Evolutionary conservation across 1,284 basidiomycete species (phyloP).

Genomic region (Pulveroboletus sp.): DNA sequence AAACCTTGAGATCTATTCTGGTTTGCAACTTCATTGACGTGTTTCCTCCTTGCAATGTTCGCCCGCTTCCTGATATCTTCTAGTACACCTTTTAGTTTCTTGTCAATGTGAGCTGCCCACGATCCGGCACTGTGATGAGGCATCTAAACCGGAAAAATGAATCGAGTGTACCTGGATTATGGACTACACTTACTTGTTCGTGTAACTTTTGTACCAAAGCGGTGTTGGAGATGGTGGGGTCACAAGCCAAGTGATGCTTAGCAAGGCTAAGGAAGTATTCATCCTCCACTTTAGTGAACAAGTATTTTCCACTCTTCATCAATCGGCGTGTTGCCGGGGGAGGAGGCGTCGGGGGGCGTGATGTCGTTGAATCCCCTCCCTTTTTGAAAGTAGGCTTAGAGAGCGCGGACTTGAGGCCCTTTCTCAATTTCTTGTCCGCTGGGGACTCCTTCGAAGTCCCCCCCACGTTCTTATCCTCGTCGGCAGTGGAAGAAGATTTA

Average conservation of each 20-base stretch:
- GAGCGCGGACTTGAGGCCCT: neutral
- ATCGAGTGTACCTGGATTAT: neutral
- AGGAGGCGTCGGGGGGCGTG: slow-evolving; percentile 48
- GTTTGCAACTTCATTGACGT: neutral
- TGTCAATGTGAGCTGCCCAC: slow-evolving; percentile 37
- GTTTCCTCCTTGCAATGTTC: slow-evolving; percentile 36
- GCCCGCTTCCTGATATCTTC: slow-evolving; percentile 37
- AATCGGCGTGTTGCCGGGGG: slow-evolving; percentile 36
- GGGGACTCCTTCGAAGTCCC: slow-evolving; percentile 3
- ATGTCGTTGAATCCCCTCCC: neutral
- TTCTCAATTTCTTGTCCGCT: slow-evolving; percentile 13
- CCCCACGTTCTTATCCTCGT: slow-evolving; percentile 2
- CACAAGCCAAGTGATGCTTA: slow-evolving; percentile 39
- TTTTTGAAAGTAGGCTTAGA: neutral
- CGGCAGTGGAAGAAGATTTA: slow-evolving; percentile 2
- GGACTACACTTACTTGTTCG: slow-evolving; percentile 41
- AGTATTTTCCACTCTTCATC: slow-evolving; percentile 35
- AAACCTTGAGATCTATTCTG: neutral
- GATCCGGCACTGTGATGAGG: slow-evolving; percentile 47
- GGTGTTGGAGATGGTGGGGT: slow-evolving; percentile 39
- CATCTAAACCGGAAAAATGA: slow-evolving; percentile 37
- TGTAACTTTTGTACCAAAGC: slow-evolving; percentile 38
- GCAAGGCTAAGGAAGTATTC: slow-evolving; percentile 43
- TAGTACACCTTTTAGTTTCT: slow-evolving; percentile 30
- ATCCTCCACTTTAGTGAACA: slow-evolving; percentile 49